Percentiles rank a stretch among this genome's conserved stretches.
These are phyloP conservation scores for Clathrospora elynae DNA, from an alignment of 2,329 filamentous ascomycete species.

Conservation along the genomic window DNA sequence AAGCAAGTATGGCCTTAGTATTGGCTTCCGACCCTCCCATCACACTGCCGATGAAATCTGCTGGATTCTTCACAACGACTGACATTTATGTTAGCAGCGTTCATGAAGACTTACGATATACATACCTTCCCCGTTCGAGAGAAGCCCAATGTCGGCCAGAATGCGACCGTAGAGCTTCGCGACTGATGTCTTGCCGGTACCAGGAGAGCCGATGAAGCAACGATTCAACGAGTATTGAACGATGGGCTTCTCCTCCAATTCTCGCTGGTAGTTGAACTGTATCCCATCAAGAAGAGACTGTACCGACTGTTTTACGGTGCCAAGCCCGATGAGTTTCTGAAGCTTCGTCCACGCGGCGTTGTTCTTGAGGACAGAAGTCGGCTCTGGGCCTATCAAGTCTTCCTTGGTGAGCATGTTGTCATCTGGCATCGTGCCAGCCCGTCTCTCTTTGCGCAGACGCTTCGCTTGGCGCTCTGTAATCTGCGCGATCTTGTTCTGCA, in stretches of 20 bases:
- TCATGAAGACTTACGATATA: background rate
- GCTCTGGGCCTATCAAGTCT: conserved; percentile 74
- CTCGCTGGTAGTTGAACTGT: conserved; percentile 67
- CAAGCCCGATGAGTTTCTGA: conserved; percentile 63
- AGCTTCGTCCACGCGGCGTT: conserved; percentile 65
- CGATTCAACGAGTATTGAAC: conserved; percentile 69
- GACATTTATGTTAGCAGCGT: conserved; percentile 9
- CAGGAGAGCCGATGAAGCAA: conserved; percentile 73
- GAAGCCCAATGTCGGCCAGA: conserved; percentile 67
- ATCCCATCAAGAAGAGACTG: conserved; percentile 64
- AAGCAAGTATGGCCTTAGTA: conserved; percentile 72
- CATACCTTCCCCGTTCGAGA: conserved; percentile 70
- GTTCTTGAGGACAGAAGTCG: conserved; percentile 56
- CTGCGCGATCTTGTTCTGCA: conserved; percentile 65
- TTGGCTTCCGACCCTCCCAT: conserved; percentile 71
- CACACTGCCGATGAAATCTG: conserved; percentile 70
- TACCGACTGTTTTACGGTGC: conserved; percentile 66
- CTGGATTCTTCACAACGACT: conserved; percentile 73
- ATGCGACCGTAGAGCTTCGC: conserved; percentile 74
- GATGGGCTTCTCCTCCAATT: conserved; percentile 64
- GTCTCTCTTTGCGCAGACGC: conserved; percentile 58
- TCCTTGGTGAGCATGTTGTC: conserved; percentile 66
- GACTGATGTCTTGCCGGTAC: conserved; percentile 77
- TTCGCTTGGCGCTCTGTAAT: conserved; percentile 65
- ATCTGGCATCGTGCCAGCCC: conserved; percentile 52